Evolutionary conservation across 129 eudicot species (phyloP).

Genomic region (Pseudognaphalium luteoalbum): DNA sequence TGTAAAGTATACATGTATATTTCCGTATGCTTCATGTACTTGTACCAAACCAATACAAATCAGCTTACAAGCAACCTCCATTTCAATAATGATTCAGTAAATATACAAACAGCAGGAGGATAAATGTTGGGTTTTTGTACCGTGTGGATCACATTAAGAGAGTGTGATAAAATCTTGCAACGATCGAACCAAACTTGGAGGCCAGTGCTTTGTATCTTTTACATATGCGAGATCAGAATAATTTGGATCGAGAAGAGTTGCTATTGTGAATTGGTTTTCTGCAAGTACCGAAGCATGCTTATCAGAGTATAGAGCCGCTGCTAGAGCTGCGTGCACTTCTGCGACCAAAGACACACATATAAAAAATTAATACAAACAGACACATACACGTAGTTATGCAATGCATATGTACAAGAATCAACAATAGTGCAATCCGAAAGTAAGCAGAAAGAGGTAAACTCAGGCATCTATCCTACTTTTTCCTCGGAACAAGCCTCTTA

Average conservation of each 20-base stretch:
- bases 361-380: not conserved
- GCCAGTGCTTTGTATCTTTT: conserved; percentile 61
- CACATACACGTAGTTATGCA: not conserved
- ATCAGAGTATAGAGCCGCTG: conserved; percentile 54
- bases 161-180: conserved; percentile 51
- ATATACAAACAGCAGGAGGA: not conserved
- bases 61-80: not conserved
- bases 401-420: not conserved
- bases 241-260: conserved; percentile 58
- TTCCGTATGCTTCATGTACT: conserved; percentile 15
- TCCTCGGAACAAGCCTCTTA: not conserved
- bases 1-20: conserved; percentile 12
- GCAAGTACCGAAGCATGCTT: conserved; percentile 56
- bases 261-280: conserved; percentile 56
- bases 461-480: not conserved
- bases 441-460: not conserved
- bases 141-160: conserved; percentile 27
- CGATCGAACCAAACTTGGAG: conserved; percentile 57
- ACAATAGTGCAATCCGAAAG: not conserved
- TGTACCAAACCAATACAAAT: not conserved
- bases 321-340: conserved; percentile 62
- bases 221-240: conserved; percentile 51
- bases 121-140: not conserved
- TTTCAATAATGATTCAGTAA: not conserved
- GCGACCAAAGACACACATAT: conserved; percentile 23